Conservation (phyloP, 371 early-diverging fungal species). For the Mucor piriformis region DNA sequence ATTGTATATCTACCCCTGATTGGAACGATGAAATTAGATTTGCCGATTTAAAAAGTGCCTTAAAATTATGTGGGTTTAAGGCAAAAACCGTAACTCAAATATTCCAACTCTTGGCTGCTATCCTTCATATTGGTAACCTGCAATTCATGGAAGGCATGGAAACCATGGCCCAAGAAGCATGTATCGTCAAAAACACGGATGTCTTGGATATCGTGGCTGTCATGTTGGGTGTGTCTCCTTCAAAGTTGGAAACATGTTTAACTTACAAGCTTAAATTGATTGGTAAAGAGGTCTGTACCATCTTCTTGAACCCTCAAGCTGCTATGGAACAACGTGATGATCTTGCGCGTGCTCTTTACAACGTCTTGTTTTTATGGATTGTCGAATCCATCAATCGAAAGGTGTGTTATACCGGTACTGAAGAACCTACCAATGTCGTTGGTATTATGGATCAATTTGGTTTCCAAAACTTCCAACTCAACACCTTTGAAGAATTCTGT, state of each 20-base stretch:
- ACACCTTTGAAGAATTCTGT: conserved; percentile 77
- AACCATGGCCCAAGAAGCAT: conserved; percentile 57
- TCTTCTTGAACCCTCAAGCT: conserved; percentile 61
- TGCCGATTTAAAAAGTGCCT: conserved; percentile 69
- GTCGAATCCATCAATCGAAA: conserved; percentile 49
- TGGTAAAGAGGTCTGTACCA: conserved; percentile 64
- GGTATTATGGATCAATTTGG: conserved; percentile 80
- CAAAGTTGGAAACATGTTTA: conserved; percentile 64
- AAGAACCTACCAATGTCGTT: conserved; percentile 72
- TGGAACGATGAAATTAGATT: conserved; percentile 58
- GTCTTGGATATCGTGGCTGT: conserved; percentile 75
- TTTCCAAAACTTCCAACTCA: conserved; percentile 47
- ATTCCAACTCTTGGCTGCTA: conserved; percentile 73
- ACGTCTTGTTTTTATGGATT: conserved; percentile 49
- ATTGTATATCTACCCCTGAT: conserved; percentile 18
- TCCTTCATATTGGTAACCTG: conserved; percentile 80
- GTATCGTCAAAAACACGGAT: conserved; percentile 65
- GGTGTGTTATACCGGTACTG: conserved; percentile 45
- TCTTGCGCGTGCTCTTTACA: conserved; percentile 42
- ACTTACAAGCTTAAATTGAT: conserved; percentile 50
- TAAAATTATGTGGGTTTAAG: conserved; percentile 80
- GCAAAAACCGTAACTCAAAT: conserved; percentile 69
- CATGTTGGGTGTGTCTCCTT: conserved; percentile 77
- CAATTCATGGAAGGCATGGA: conserved; percentile 62
- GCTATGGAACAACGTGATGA: conserved; percentile 53